Conservation (phyloP, 176 grass and related monocot genomes). For the Aegilops tauschii region DNA sequence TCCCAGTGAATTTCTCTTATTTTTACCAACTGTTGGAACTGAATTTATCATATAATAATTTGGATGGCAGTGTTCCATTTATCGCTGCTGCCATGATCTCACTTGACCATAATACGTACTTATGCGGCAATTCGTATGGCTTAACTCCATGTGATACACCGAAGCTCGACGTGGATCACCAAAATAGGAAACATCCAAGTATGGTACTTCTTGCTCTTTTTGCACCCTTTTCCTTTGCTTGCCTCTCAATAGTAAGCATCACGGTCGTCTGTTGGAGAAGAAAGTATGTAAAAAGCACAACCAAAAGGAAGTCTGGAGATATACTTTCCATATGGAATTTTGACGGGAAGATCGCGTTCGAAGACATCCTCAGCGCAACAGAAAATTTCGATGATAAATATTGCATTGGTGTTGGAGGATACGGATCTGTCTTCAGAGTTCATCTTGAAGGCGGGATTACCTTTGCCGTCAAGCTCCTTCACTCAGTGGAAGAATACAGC, state of each 20-base stretch:
- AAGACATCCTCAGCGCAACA: slow-evolving; percentile 22
- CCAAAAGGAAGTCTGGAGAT: neutral
- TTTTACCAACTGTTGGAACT: rapidly evolving
- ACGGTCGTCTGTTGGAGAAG: neutral
- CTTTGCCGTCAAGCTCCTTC: slow-evolving; percentile 28
- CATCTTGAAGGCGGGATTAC: neutral
- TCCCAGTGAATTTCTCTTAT: neutral
- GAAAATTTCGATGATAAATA: slow-evolving; percentile 36
- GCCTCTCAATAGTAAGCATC: neutral
- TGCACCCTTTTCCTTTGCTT: neutral
- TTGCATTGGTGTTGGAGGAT: slow-evolving; percentile 18
- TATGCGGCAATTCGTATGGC: neutral
- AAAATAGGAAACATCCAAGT: neutral
- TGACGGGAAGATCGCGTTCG: neutral
- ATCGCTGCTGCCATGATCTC: neutral
- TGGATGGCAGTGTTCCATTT: neutral
- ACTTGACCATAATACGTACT: neutral
- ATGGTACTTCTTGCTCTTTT: neutral
- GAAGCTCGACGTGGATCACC: rapidly evolving
- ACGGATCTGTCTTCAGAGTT: slow-evolving; percentile 20
- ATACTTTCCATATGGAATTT: slow-evolving; percentile 28
- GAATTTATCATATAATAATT: neutral
- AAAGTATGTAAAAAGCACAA: neutral
- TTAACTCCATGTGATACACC: no score
- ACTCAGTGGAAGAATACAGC: neutral